Conservation (phyloP, 2,329 filamentous ascomycete genomes). For the Ophiostoma ips region DNA sequence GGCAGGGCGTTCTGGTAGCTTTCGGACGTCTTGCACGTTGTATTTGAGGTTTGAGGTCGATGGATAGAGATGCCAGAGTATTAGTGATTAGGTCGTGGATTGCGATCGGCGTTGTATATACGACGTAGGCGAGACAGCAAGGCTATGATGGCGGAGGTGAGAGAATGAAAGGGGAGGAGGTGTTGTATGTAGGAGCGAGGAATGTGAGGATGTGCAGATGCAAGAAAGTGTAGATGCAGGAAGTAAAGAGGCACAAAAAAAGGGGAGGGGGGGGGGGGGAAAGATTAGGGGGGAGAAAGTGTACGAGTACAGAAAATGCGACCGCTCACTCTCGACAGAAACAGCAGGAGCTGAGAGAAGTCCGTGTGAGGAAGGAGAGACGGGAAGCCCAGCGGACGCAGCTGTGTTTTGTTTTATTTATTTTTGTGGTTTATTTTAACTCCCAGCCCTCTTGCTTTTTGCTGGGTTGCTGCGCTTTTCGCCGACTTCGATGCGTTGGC, state of each 20-base stretch:
- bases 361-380: not conserved
- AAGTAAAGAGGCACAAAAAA: not conserved
- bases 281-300: not conserved
- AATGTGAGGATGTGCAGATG: not conserved
- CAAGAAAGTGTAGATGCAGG: not conserved
- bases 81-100: no score
- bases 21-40: no score
- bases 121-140: not conserved
- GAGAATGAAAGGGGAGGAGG: not conserved
- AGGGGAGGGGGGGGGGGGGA: no score
- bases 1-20: not conserved
- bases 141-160: not conserved
- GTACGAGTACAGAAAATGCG: not conserved
- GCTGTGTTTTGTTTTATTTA: constrained; percentile 2
- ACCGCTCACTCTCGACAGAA: not conserved
- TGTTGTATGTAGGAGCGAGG: no score
- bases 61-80: no score
- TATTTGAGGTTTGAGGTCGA: no score
- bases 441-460: constrained; percentile 5
- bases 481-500: constrained; percentile 16
- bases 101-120: not conserved
- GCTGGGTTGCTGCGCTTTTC: constrained; percentile 7
- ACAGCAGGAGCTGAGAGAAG: constrained; percentile 1
- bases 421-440: not conserved
- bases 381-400: not conserved